Evolutionary conservation across 192 early-diverging fungal species (phyloP).

Genomic region (Endogone sp.): DNA sequence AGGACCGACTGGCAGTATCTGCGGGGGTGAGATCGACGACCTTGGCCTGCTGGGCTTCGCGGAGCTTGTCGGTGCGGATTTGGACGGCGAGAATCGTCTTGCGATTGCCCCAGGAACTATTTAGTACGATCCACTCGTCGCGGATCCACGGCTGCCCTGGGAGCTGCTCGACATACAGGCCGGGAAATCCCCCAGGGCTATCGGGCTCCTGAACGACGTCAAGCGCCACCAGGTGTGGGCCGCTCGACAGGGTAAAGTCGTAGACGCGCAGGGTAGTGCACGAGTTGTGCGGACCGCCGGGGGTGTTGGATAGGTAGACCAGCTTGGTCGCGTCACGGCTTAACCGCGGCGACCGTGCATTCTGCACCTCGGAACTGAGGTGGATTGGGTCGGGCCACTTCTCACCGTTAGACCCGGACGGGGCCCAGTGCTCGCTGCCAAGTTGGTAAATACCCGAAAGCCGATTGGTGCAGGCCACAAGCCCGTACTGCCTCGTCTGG

Average conservation of each 20-base stretch:
- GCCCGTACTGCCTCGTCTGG: conserved; percentile 51
- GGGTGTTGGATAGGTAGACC: conserved; percentile 55
- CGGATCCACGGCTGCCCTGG: conserved; percentile 17
- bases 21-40: conserved; percentile 48
- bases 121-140: conserved; percentile 17
- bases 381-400: neutral
- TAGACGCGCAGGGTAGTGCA: conserved; percentile 45
- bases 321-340: conserved; percentile 41
- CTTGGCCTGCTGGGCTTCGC: conserved; percentile 35
- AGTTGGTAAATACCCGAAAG: conserved; percentile 50
- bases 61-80: conserved; percentile 16
- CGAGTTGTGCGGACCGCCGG: conserved; percentile 67
- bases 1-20: conserved; percentile 37
- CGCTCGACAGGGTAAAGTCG: neutral
- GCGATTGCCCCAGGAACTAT: conserved; percentile 24
- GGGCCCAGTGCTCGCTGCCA: conserved; percentile 35
- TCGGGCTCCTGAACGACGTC: conserved; percentile 32
- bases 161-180: conserved; percentile 63
- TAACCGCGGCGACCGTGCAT: conserved; percentile 61
- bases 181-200: conserved; percentile 53
- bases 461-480: conserved; percentile 68
- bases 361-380: neutral
- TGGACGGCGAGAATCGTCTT: neutral
- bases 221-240: conserved; percentile 15
- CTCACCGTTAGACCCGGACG: neutral